Base-by-base conservation (phyloP, 2,329 filamentous ascomycete species). In the Aureobasidium melanogenum region DNA sequence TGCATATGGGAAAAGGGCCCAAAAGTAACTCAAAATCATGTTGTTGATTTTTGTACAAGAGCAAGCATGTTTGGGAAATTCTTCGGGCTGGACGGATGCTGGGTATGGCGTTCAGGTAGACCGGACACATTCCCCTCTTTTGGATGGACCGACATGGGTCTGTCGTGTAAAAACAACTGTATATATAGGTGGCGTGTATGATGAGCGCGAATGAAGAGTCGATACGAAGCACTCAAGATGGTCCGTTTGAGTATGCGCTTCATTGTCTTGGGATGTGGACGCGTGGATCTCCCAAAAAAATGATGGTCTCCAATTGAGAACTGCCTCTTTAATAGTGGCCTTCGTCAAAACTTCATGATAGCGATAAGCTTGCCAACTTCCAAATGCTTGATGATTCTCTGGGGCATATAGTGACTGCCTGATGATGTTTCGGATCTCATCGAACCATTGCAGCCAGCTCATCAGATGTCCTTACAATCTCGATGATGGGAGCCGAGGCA, bases 401-500 rank as follows among this genome's bases (percentile, higher is more conserved):
- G 9, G 5, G 9, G 30, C 9, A 9, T 32, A 32, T 9, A 32
- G 9, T 10, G 30, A 32, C 15, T 9, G 39, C 19, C 7, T 22
- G 7, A 22, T 44, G 24, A 2, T 24, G 12, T 44, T 26, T 17
- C n/a, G n/a, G n/a, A 17, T 6, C 22, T 51, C 19, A 51, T 24
- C 14, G 34, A 24, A 56, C 17, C 52, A 56, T 44, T 26, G 52
- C 52, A 17, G 32, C 52, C 24, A 64, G 46, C 24, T 63, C 61
- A 4, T 55, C 58, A 5, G 63, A 51, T 5, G 63, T 60, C 43
- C 63, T 54, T 38, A 68, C 67, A 38, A 87, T 78, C 70, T 90
- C 86, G 6, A 91, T 84, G 5, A 81, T 79, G 0, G 88, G 87
- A 12, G 84, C 86, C 65, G 90, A 88, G 1, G 88, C 88, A 67